Evolutionary conservation across 2,329 filamentous ascomycete species (phyloP).

Genomic region (Thelonectria discophora): DNA sequence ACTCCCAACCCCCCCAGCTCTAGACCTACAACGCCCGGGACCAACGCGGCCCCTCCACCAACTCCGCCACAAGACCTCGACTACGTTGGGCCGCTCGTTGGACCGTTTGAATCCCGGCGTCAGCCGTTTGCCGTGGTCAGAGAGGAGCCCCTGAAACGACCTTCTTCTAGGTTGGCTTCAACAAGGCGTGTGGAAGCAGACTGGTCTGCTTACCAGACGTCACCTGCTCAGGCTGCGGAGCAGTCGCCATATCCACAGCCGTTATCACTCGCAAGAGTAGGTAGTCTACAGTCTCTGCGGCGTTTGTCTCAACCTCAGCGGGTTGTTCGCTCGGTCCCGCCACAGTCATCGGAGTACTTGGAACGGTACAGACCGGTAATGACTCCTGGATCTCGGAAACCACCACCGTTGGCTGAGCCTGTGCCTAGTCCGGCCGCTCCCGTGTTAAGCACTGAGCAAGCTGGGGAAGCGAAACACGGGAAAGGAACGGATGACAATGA

Average conservation of each 20-base stretch:
- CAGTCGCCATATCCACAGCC: constrained; percentile 28
- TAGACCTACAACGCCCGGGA: not conserved
- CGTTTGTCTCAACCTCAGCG: constrained; percentile 30
- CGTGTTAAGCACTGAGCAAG: constrained; percentile 25
- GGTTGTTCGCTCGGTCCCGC: constrained; percentile 19
- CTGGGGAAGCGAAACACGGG: constrained; percentile 4
- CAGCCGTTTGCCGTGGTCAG: constrained; percentile 42
- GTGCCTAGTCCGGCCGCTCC: not conserved
- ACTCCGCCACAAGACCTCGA: constrained; percentile 11
- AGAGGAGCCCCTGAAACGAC: constrained; percentile 52
- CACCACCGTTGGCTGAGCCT: not conserved
- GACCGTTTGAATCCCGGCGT: constrained; percentile 22
- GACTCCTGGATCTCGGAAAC: not conserved
- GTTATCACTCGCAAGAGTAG: constrained; percentile 25
- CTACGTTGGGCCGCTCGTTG: constrained; percentile 3
- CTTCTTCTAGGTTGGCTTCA: constrained; percentile 47
- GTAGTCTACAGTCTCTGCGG: constrained; percentile 30
- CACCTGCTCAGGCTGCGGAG: constrained; percentile 42
- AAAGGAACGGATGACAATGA: constrained; percentile 11
- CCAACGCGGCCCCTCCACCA: constrained; percentile 4
- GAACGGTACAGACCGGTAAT: constrained; percentile 44
- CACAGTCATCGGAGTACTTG: constrained; percentile 47
- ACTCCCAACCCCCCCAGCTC: not conserved
- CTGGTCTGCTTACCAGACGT: constrained; percentile 44
- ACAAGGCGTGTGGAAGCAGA: constrained; percentile 33